phyloP scores from a whole-genome alignment of 2,329 filamentous ascomycete species.

The Colletotrichum lupini region DNA sequence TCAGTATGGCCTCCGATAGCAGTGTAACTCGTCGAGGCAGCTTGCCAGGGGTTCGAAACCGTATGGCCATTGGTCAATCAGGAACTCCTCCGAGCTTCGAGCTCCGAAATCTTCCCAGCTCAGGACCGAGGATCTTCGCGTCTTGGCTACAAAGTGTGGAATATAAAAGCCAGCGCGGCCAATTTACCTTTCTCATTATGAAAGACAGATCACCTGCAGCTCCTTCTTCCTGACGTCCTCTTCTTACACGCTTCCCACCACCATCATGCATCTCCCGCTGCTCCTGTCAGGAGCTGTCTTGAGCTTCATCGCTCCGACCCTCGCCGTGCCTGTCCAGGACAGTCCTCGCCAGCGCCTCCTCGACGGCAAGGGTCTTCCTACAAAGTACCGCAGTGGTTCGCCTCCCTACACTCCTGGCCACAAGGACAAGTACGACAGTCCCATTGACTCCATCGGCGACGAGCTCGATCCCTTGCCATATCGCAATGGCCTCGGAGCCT shows the following conservation, averaged over 20 bases:
- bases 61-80: slow-evolving; percentile 22
- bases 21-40: background rate
- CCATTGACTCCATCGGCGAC: slow-evolving; percentile 69
- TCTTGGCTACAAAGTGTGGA: background rate
- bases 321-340: slow-evolving; percentile 48
- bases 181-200: no score
- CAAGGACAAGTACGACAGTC: slow-evolving; percentile 70
- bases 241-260: background rate
- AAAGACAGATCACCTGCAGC: background rate
- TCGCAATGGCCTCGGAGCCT: slow-evolving; percentile 73
- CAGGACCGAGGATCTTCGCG: background rate
- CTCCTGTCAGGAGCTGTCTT: slow-evolving; percentile 17
- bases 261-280: slow-evolving; percentile 18
- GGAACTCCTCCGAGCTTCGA: background rate
- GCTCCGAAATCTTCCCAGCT: background rate
- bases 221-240: background rate
- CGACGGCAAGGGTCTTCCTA: slow-evolving; percentile 58
- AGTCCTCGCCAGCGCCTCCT: slow-evolving; percentile 67
- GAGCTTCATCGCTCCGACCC: slow-evolving; percentile 8
- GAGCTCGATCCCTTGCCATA: slow-evolving; percentile 73
- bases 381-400: slow-evolving; percentile 51
- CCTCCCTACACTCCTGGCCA: slow-evolving; percentile 69
- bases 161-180: slow-evolving; percentile 16
- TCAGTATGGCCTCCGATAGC: background rate
- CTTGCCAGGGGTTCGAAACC: background rate